Evolutionary conservation across 2,329 filamentous ascomycete genomes (phyloP).

Genomic region (Aspergillus fischeri): DNA sequence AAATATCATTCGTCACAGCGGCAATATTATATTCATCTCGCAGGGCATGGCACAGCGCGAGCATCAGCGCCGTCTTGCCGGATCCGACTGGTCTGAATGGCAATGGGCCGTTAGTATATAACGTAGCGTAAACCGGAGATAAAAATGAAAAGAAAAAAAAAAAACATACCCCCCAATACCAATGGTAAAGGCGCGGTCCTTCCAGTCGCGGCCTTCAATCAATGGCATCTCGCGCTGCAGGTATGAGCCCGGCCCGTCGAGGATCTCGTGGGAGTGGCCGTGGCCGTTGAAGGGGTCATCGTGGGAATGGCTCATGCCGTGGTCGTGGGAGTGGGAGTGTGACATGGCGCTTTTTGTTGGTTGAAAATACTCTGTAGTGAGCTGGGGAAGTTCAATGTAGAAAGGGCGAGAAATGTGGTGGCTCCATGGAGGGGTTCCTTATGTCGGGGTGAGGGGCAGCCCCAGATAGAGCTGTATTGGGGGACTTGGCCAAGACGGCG

Average conservation of each 20-base stretch:
- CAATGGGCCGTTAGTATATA: background rate
- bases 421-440: background rate
- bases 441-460: background rate
- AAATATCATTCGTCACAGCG: constrained; percentile 98
- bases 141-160: too few relatives aligned
- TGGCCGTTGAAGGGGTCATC: constrained; percentile 60
- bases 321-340: constrained; percentile 40
- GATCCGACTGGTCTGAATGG: constrained; percentile 78
- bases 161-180: constrained; percentile 86
- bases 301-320: constrained; percentile 44
- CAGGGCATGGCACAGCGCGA: constrained; percentile 81
- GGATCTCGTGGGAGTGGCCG: constrained; percentile 93
- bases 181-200: constrained; percentile 85
- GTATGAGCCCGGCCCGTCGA: constrained; percentile 88
- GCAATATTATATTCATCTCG: constrained; percentile 80
- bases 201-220: constrained; percentile 81
- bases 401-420: background rate
- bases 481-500: background rate
- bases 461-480: background rate
- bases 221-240: constrained; percentile 90
- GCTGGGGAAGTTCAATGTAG: background rate
- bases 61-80: constrained; percentile 96
- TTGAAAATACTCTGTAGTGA: background rate
- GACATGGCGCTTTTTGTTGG: constrained; percentile 17
- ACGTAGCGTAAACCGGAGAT: background rate